phyloP scores from a whole-genome alignment of 1,139 yeast genomes.

The Suhomyces bokatorum region DNA sequence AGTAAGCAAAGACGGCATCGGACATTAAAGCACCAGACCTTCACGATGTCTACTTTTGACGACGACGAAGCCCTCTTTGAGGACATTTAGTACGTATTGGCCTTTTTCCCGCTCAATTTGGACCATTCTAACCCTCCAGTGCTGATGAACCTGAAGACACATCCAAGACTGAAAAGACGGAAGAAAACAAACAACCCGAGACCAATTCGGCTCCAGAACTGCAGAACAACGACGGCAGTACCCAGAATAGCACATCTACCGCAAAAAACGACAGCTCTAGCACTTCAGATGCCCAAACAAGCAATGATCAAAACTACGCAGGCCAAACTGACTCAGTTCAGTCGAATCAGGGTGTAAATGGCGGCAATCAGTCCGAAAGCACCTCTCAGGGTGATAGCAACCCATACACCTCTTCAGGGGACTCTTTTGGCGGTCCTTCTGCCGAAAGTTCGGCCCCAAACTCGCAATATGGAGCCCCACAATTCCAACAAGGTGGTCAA shows the following conservation, averaged over 20 bases:
- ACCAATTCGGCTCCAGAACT: slow-evolving; percentile 14
- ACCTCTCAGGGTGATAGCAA: neutral
- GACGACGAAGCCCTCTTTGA: slow-evolving; percentile 87
- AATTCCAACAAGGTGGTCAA: slow-evolving; percentile 1
- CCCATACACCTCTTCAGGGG: neutral
- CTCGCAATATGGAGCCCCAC: slow-evolving; percentile 3
- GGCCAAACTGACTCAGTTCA: neutral
- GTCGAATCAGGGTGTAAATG: neutral
- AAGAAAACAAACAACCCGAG: neutral
- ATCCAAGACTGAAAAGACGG: slow-evolving; percentile 9
- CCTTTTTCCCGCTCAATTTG: slow-evolving; percentile 2
- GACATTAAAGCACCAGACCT: neutral
- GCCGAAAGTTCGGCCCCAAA: neutral
- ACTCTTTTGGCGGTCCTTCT: neutral
- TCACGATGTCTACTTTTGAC: slow-evolving; percentile 58
- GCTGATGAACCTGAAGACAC: slow-evolving; percentile 17
- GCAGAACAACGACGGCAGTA: neutral
- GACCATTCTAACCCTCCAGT: slow-evolving; percentile 15
- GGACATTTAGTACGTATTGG: slow-evolving; percentile 56
- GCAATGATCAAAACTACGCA: neutral
- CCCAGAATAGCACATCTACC: neutral
- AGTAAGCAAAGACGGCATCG: neutral
- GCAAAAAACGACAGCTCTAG: neutral
- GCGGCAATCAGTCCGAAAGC: slow-evolving; percentile 1
- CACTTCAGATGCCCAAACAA: neutral